These are phyloP conservation scores for Leccinum huronense DNA, from an alignment of 1,284 basidiomycete genomes.

Conservation along the genomic window DNA sequence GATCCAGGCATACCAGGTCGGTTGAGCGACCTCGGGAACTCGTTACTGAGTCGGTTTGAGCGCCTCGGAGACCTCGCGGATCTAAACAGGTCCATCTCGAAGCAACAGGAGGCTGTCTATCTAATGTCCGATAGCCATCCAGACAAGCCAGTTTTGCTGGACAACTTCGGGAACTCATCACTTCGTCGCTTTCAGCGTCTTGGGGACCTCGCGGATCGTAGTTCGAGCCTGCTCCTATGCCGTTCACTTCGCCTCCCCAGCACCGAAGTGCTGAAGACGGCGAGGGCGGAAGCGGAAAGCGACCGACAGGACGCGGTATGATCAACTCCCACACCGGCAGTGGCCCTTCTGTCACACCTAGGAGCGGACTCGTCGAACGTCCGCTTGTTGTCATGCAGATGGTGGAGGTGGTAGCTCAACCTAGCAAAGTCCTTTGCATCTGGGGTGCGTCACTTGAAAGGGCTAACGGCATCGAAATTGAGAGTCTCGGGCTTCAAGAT, in stretches of 20 bases:
- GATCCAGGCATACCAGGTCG: background rate
- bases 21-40: background rate
- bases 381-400: constrained; percentile 70
- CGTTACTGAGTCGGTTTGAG: background rate
- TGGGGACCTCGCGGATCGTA: constrained; percentile 20
- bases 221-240: constrained; percentile 43
- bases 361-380: constrained; percentile 57
- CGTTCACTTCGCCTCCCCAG: constrained; percentile 22
- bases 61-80: background rate
- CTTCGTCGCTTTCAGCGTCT: background rate
- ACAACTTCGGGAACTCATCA: background rate
- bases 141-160: background rate
- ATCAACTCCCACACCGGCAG: constrained; percentile 28
- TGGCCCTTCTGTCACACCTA: constrained; percentile 24
- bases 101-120: background rate
- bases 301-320: constrained; percentile 30
- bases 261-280: constrained; percentile 35
- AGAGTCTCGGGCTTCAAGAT: constrained; percentile 21
- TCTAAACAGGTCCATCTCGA: background rate
- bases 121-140: background rate
- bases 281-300: constrained; percentile 31
- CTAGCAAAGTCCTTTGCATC: constrained; percentile 48
- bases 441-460: background rate
- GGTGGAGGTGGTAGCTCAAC: constrained; percentile 71
- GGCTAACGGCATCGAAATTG: constrained; percentile 13